Evolutionary conservation across 257 asterid species (phyloP), one percentile per base, ranked within the genome.

Genomic region (Verbascum thapsus): DNA sequence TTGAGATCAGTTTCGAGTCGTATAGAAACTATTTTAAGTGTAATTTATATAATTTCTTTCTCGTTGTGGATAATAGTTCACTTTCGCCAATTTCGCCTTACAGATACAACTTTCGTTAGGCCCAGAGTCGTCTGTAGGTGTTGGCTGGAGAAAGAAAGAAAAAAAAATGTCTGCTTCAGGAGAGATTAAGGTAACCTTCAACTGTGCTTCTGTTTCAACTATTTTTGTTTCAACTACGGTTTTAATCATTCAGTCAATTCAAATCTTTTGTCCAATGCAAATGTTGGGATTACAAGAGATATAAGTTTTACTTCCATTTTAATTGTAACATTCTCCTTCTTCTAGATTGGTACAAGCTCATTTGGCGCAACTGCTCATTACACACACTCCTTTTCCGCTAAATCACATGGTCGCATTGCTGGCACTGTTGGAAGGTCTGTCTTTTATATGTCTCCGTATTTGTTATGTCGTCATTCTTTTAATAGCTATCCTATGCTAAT

Each of bases 51-150:
- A 18, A 37, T 42, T 19, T 23, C 61, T 61, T 23, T 41, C 56
- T 45, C 40, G 52, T 37, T 7, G 17, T 61, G 5, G 32, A 43
- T 61, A 30, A 3, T 56, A 45, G 63, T 39, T 61, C 38, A 34
- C 45, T 8, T 53, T 15, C 63, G 26, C 32, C 30, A 34, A 37
- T 61, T 66, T 51, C 37, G 50, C 65, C 56, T 75, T 60, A 37
- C 95, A 94, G 99, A 94, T 94, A 68, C 89, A 84, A 59, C 95
- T 94, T 70, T 72, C 83, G 45, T 80, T 94, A 73, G 99, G 99
- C 56, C 67, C 85, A 16, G 96, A 94, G 41, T 84, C 98, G 62
- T 78, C 94, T 61, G 79, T 94, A 55, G 85, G 83, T 64, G 92
- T 81, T 72, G 96, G 99, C 60, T 94, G 97, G 99, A 79, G 86